phyloP scores from a whole-genome alignment of 768 basidiomycete species.

The Cyclocybe cylindracea region DNA sequence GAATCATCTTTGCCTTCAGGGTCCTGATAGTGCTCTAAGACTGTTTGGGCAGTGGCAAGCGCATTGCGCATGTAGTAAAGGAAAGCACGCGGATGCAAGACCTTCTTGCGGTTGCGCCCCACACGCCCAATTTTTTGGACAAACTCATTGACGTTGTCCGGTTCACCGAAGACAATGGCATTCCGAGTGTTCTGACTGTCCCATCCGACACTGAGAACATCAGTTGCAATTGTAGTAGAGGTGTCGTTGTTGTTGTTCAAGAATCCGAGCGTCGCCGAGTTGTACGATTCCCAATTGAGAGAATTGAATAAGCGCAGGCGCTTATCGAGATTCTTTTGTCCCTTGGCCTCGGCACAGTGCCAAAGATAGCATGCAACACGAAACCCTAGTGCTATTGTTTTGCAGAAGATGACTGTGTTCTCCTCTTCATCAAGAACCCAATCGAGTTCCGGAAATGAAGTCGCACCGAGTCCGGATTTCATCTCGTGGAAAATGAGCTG shows the following conservation, averaged over 20 bases:
- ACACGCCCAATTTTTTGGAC: constrained; percentile 16
- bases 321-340: background rate
- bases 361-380: constrained; percentile 23
- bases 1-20: no score
- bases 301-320: constrained; percentile 14
- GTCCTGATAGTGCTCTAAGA: no score
- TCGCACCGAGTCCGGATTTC: no score
- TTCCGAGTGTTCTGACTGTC: constrained; percentile 10
- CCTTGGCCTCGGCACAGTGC: background rate
- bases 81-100: no score
- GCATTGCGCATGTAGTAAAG: no score
- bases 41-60: no score
- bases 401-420: constrained; percentile 27
- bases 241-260: constrained; percentile 8
- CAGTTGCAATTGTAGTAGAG: constrained; percentile 14
- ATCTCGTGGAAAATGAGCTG: no score
- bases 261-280: constrained; percentile 7
- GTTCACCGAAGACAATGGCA: constrained; percentile 16
- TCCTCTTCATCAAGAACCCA: constrained; percentile 21
- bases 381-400: constrained; percentile 23
- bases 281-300: constrained; percentile 10
- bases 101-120: no score
- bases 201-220: constrained; percentile 19
- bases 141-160: constrained; percentile 13
- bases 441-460: no score